Conservation (phyloP, 2,329 filamentous ascomycete species). For the Epichloe gansuensis region DNA sequence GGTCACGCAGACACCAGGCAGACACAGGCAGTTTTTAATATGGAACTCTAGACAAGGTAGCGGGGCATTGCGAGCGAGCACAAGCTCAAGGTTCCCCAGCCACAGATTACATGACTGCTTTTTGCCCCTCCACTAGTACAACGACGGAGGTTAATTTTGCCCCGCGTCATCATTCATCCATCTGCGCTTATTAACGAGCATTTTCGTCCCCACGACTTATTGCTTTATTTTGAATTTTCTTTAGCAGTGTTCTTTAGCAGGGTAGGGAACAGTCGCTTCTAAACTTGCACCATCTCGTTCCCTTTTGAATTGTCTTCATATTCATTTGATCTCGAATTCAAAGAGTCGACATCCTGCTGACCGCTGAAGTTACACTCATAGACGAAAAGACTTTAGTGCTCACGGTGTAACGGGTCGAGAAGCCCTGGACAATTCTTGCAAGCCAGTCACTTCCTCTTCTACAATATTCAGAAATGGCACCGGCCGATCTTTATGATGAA, state of each 20-base stretch:
- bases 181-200: not conserved
- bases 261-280: not conserved
- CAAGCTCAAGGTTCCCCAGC: not conserved
- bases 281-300: not conserved
- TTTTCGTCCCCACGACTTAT: not conserved
- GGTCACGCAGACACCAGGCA: not conserved
- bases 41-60: not conserved
- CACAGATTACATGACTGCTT: not conserved
- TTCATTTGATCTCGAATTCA: not conserved
- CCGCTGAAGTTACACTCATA: not conserved
- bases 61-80: not conserved
- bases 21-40: not conserved
- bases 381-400: not conserved
- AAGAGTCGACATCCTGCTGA: not conserved
- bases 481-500: conserved; percentile 31
- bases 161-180: not conserved
- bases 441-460: not conserved
- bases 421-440: not conserved
- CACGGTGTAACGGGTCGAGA: not conserved
- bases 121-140: not conserved
- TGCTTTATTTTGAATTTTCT: not conserved
- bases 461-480: conserved; percentile 9
- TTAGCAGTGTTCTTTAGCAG: not conserved
- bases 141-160: not conserved
- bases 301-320: not conserved